Evolutionary conservation across 192 early-diverging fungal genomes (phyloP).

Genomic region (Entomortierella chlamydospora): DNA sequence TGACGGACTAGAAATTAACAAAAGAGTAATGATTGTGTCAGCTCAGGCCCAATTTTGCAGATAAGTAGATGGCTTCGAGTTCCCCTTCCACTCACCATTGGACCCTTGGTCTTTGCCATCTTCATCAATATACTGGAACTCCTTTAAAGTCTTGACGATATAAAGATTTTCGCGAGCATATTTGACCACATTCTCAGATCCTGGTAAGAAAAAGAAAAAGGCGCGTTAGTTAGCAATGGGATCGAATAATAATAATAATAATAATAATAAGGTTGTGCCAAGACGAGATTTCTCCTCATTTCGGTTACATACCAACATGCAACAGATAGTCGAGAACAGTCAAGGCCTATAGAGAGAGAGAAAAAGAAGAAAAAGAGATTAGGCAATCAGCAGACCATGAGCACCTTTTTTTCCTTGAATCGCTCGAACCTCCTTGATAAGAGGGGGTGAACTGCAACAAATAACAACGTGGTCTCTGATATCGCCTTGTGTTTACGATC

Average conservation of each 20-base stretch:
- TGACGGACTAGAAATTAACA: constrained; percentile 76
- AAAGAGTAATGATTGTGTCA: background rate
- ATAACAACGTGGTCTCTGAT: background rate
- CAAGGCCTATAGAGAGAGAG: constrained; percentile 69
- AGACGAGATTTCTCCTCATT: background rate
- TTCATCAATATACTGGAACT: constrained; percentile 97
- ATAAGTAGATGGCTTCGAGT: background rate
- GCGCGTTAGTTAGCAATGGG: background rate
- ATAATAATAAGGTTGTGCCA: too few species aligned
- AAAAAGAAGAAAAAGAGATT: constrained; percentile 3
- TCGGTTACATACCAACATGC: constrained; percentile 56
- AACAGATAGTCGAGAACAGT: constrained; percentile 89
- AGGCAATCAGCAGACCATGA: background rate
- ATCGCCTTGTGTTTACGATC: too few species aligned
- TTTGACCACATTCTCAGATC: constrained; percentile 86
- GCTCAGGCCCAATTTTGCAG: background rate
- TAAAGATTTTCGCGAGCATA: constrained; percentile 92
- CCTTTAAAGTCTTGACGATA: constrained; percentile 95
- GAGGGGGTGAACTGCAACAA: constrained; percentile 1
- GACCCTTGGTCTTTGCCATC: constrained; percentile 90
- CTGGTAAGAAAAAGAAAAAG: constrained; percentile 37
- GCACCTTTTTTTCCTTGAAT: background rate
- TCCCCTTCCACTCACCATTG: constrained; percentile 69
- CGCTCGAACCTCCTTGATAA: constrained; percentile 4
- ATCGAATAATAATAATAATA: constrained; percentile 4